Conservation (phyloP, 2,329 filamentous ascomycete species). For the Aspergillus brunneoviolaceus region DNA sequence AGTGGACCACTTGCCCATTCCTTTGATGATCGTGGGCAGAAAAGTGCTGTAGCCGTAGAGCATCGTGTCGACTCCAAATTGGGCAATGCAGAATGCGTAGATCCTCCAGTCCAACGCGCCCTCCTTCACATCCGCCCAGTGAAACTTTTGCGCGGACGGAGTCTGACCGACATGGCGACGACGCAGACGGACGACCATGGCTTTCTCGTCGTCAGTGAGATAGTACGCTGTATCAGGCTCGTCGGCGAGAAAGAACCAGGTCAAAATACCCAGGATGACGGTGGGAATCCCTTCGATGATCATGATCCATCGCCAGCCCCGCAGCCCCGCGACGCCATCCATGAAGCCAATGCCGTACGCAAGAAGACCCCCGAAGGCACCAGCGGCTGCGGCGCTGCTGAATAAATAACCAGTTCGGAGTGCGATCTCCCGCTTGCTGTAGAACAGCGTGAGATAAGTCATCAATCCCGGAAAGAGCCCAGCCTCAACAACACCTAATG, state of each 20-base stretch:
- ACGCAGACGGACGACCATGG: conserved; percentile 55
- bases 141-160: conserved; percentile 53
- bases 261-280: conserved; percentile 56
- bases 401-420: conserved; percentile 73
- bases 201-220: conserved; percentile 59
- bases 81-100: conserved; percentile 66
- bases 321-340: conserved; percentile 63
- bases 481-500: conserved; percentile 62
- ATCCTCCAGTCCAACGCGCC: conserved; percentile 75
- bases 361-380: conserved; percentile 69
- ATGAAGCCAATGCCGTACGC: conserved; percentile 73
- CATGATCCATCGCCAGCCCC: conserved; percentile 73
- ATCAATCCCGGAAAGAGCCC: conserved; percentile 68
- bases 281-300: conserved; percentile 58
- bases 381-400: conserved; percentile 63
- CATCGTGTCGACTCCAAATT: conserved; percentile 75
- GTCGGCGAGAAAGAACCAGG: conserved; percentile 63
- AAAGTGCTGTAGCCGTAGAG: conserved; percentile 78
- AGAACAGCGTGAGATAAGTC: conserved; percentile 73
- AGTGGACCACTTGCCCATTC: conserved; percentile 62
- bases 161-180: conserved; percentile 52
- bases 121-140: conserved; percentile 63
- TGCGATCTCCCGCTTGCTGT: conserved; percentile 70
- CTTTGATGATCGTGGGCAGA: conserved; percentile 73
- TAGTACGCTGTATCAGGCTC: conserved; percentile 65